Evolutionary conservation across 306 rosid species (phyloP).

Genomic region (Gynostemma pentaphyllum): DNA sequence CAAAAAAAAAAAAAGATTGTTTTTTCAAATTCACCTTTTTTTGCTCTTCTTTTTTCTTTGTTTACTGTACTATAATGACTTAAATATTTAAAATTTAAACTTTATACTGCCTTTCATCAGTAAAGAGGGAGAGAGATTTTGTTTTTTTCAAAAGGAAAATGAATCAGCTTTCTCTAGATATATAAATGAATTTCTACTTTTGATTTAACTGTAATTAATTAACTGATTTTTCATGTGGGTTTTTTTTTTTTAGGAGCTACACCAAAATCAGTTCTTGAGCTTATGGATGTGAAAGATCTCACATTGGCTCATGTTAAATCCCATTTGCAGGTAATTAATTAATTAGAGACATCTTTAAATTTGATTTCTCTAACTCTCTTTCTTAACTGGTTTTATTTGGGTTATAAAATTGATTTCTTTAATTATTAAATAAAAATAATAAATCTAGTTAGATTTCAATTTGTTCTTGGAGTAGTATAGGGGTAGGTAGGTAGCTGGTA

Average conservation of each 20-base stretch:
- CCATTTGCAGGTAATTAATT: slow-evolving; percentile 50
- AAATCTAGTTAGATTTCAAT: background rate
- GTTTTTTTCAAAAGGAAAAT: background rate
- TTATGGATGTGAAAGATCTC: slow-evolving; percentile 80
- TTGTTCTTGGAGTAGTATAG: background rate
- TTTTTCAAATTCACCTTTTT: slow-evolving; percentile 2
- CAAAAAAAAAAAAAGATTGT: background rate
- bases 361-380: background rate
- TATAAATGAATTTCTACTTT: background rate
- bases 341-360: background rate
- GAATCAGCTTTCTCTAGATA: background rate
- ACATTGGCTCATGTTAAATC: slow-evolving; percentile 75
- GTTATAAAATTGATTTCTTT: background rate
- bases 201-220: background rate
- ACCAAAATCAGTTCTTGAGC: slow-evolving; percentile 74
- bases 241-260: slow-evolving; percentile 54
- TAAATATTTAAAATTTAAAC: background rate
- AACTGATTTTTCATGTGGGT: background rate
- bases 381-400: background rate
- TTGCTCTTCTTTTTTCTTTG: slow-evolving; percentile 2
- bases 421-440: background rate
- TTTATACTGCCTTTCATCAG: background rate
- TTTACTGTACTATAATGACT: background rate
- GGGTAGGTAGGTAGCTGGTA: slow-evolving; percentile 7
- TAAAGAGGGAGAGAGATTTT: background rate